phyloP scores from a whole-genome alignment of 2,329 filamentous ascomycete species.

The Fusarium mexicanum region DNA sequence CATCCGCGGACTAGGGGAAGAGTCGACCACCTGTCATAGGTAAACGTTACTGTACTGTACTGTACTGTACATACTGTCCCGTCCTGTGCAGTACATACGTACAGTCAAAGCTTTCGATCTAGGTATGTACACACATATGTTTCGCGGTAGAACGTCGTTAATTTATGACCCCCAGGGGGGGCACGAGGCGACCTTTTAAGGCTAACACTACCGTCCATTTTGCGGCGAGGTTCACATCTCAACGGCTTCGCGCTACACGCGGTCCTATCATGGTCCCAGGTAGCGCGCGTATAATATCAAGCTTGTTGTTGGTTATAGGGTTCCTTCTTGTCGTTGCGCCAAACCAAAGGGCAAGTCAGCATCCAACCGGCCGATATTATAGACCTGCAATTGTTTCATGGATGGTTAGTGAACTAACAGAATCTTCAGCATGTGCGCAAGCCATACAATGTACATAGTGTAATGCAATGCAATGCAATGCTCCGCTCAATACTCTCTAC shows the following conservation, averaged over 20 bases:
- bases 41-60: not conserved
- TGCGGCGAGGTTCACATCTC: slow-evolving; percentile 8
- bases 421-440: slow-evolving; percentile 18
- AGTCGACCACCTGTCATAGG: not conserved
- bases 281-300: slow-evolving; percentile 14
- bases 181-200: slow-evolving; percentile 8
- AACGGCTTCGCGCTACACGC: slow-evolving; percentile 32
- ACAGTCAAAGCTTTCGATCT: slow-evolving; percentile 4
- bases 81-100: not conserved
- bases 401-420: not conserved
- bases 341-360: not conserved
- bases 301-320: not conserved
- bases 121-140: not conserved
- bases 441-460: not conserved
- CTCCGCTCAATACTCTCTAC: slow-evolving; percentile 15
- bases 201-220: slow-evolving; percentile 13
- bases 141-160: slow-evolving; percentile 16
- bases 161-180: slow-evolving; percentile 12
- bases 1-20: slow-evolving; percentile 33
- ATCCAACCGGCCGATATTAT: not conserved
- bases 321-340: not conserved
- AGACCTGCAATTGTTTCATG: not conserved
- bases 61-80: not conserved
- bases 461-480: not conserved
- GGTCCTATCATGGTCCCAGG: slow-evolving; percentile 20